Percentiles rank a stretch among this genome's conserved stretches.
Conservation (phyloP, 2,329 filamentous ascomycete genomes). For the Diaporthe australafricana region DNA sequence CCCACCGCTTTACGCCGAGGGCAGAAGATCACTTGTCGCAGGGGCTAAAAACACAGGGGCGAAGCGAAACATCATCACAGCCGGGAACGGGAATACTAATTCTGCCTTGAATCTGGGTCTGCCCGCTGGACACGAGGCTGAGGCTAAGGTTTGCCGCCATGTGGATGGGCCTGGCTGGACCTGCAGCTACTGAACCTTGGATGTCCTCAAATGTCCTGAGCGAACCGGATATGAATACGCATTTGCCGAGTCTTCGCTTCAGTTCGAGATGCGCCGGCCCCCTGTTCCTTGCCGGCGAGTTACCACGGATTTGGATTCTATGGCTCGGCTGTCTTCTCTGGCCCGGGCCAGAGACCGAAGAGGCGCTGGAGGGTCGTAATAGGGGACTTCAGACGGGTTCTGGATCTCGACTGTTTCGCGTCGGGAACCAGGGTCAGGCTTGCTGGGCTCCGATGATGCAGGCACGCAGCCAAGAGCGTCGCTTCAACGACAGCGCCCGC, state of each 20-base stretch:
- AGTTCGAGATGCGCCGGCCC: background rate
- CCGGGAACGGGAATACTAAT: background rate
- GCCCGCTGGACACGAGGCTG: conserved; percentile 9
- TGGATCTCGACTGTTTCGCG: conserved; percentile 22
- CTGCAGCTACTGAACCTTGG: conserved; percentile 25
- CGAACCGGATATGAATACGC: conserved; percentile 8
- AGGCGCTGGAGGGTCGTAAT: background rate
- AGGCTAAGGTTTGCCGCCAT: conserved; percentile 26
- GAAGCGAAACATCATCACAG: background rate
- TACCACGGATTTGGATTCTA: conserved; percentile 9
- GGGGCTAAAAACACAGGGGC: conserved; percentile 9
- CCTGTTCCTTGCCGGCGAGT: conserved; percentile 15
- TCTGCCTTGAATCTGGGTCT: background rate
- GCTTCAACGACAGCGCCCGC: conserved; percentile 14
- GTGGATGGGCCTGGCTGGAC: conserved; percentile 26
- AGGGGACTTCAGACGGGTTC: conserved; percentile 9
- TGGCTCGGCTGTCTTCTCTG: conserved; percentile 7
- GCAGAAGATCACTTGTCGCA: background rate
- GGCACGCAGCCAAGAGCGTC: conserved; percentile 20
- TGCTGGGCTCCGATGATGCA: conserved; percentile 12
- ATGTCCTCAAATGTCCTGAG: background rate
- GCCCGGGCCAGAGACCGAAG: conserved; percentile 16
- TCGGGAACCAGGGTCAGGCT: background rate
- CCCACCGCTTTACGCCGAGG: background rate
- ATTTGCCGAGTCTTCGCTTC: conserved; percentile 7